A percentile compares a stretch with the other conserved stretches of the same genome.
These are phyloP conservation scores for Ligustrum vulgare DNA, from an alignment of 257 asterid species.

Conservation along the genomic window DNA sequence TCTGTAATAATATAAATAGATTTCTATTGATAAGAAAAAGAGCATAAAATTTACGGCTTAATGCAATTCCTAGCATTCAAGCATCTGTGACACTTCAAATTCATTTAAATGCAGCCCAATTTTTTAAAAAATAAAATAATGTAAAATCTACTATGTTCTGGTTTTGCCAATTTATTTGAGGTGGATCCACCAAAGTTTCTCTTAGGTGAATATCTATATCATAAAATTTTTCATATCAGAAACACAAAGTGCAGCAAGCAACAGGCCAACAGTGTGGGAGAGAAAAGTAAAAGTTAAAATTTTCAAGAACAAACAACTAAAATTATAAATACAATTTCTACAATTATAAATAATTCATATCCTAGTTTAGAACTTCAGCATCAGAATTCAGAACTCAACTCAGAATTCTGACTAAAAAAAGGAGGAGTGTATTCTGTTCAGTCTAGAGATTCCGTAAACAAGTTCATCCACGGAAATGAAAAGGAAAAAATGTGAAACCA, in stretches of 20 bases:
- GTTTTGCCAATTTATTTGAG: not conserved
- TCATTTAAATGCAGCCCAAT: not conserved
- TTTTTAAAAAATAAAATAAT: too few relatives aligned
- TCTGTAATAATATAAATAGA: too few relatives aligned
- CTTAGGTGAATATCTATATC: not conserved
- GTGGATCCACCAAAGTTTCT: not conserved
- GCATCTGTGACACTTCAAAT: not conserved
- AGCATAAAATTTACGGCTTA: not conserved
- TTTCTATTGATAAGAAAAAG: not conserved
- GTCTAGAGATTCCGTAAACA: not conserved
- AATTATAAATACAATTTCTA: too few relatives aligned
- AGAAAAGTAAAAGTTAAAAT: not conserved
- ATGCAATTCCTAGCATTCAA: not conserved
- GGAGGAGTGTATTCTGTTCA: not conserved
- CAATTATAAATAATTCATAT: not conserved
- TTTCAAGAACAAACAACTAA: not conserved
- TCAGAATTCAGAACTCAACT: not conserved
- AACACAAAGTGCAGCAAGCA: not conserved
- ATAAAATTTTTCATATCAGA: not conserved
- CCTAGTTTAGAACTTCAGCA: not conserved
- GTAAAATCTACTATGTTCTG: not conserved
- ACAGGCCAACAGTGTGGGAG: not conserved
- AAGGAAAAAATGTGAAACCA: not conserved
- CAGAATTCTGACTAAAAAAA: not conserved
- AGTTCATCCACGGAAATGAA: not conserved